phyloP scores from a whole-genome alignment of 768 basidiomycete species.

The Galerina marginata region DNA sequence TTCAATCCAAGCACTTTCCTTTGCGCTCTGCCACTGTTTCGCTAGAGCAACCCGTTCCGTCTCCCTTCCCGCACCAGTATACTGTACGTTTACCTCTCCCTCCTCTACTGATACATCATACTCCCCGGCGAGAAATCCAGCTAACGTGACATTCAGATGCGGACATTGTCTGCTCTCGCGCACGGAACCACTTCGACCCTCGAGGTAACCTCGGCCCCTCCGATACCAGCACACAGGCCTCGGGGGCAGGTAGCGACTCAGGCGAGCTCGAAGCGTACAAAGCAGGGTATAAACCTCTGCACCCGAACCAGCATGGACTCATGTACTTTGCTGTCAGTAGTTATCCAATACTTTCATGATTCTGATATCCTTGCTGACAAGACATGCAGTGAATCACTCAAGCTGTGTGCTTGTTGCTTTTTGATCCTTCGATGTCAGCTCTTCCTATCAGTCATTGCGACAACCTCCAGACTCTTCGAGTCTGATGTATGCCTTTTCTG shows the following conservation, averaged over 20 bases:
- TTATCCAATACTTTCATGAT: too few relatives aligned
- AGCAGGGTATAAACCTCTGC: conserved; percentile 9
- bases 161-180: conserved; percentile 19
- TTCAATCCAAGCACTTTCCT: conserved; percentile 59
- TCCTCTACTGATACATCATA: neutral
- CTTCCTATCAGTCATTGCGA: too few relatives aligned
- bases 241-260: neutral
- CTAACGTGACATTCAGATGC: conserved; percentile 5
- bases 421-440: too few relatives aligned
- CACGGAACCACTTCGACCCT: conserved; percentile 12
- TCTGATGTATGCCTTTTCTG: too few relatives aligned
- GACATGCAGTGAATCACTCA: too few relatives aligned
- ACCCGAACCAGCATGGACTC: neutral
- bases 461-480: too few relatives aligned
- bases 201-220: conserved; percentile 6
- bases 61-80: conserved; percentile 15
- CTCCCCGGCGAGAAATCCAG: neutral
- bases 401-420: too few relatives aligned
- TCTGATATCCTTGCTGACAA: too few relatives aligned
- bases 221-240: conserved; percentile 2
- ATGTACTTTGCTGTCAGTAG: conserved; percentile 10
- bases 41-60: conserved; percentile 14
- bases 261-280: conserved; percentile 9
- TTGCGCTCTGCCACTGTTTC: conserved; percentile 14
- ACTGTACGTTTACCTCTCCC: neutral